Percentiles rank a stretch among this genome's conserved stretches.
phyloP scores from a whole-genome alignment of 1,284 basidiomycete genomes.

The Ustilago curta region DNA sequence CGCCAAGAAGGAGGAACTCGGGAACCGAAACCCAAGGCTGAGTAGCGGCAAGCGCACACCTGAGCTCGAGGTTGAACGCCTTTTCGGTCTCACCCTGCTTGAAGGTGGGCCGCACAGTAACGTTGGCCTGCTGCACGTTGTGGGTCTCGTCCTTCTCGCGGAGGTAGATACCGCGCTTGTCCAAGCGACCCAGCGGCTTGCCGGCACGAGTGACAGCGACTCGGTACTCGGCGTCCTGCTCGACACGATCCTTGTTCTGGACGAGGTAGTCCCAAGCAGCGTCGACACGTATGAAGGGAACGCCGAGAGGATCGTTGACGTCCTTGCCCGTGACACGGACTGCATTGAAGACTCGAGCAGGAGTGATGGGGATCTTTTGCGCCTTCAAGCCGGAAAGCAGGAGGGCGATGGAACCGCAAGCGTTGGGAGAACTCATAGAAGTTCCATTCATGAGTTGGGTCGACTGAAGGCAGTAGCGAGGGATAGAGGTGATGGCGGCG shows the following conservation, averaged over 20 bases:
- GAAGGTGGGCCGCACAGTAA: constrained; percentile 66
- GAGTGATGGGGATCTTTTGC: constrained; percentile 65
- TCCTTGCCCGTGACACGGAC: constrained; percentile 67
- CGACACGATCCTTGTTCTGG: constrained; percentile 61
- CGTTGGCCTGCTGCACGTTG: constrained; percentile 60
- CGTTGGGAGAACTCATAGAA: constrained; percentile 69
- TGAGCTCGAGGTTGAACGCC: constrained; percentile 64
- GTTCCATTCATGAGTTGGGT: constrained; percentile 70
- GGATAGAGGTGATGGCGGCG: constrained; percentile 69
- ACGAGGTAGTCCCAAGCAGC: constrained; percentile 68
- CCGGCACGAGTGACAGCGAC: constrained; percentile 66
- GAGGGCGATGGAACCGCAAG: constrained; percentile 66
- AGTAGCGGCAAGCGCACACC: constrained; percentile 55
- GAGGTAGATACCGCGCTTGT: constrained; percentile 68
- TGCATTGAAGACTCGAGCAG: constrained; percentile 67
- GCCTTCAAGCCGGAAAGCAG: constrained; percentile 68
- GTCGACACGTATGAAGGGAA: constrained; percentile 68
- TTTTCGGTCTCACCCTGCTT: constrained; percentile 64
- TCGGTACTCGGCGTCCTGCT: constrained; percentile 67
- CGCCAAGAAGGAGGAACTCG: constrained; percentile 65
- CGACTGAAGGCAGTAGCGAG: constrained; percentile 67
- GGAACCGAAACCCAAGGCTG: constrained; percentile 66
- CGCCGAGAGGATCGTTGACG: constrained; percentile 66
- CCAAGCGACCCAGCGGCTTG: constrained; percentile 53
- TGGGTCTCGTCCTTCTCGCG: constrained; percentile 65